A percentile compares a stretch with the other conserved stretches of the same genome.
Evolutionary conservation across 257 asterid species (phyloP).

Genomic region (Phtheirospermum japonicum): DNA sequence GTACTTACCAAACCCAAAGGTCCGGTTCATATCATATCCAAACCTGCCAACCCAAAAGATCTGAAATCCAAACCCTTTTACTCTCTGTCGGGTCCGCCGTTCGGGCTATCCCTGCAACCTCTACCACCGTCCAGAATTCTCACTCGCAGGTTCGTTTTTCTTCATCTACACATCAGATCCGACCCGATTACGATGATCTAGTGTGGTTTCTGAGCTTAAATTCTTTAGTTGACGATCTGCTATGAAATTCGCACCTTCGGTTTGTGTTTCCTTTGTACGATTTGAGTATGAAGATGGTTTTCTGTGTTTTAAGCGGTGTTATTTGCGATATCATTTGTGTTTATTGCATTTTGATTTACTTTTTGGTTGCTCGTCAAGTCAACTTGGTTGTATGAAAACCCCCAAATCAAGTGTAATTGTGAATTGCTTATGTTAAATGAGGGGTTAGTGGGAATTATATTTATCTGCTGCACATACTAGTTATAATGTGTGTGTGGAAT

Average conservation of each 20-base stretch:
- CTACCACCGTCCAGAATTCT: slow-evolving; percentile 25
- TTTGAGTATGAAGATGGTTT: slow-evolving; percentile 20
- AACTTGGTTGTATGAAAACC: no score
- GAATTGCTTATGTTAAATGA: slow-evolving; percentile 4
- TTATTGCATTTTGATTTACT: slow-evolving; percentile 6
- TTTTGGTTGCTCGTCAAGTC: no score
- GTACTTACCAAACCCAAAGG: slow-evolving; percentile 28
- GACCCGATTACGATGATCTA: slow-evolving; percentile 36
- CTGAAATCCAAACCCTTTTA: slow-evolving; percentile 46
- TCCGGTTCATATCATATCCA: slow-evolving; percentile 36
- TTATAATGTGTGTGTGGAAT: slow-evolving; percentile 1
- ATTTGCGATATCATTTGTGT: background rate
- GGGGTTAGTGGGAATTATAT: background rate
- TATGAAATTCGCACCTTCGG: background rate
- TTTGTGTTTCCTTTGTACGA: background rate
- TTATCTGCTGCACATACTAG: slow-evolving; percentile 11
- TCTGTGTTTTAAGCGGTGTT: slow-evolving; percentile 13
- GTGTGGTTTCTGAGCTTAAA: slow-evolving; percentile 9
- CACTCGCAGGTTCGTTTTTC: slow-evolving; percentile 35
- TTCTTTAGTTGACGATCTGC: slow-evolving; percentile 13
- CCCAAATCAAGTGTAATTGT: slow-evolving; percentile 4
- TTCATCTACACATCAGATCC: slow-evolving; percentile 31
- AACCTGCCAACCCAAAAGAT: slow-evolving; percentile 31
- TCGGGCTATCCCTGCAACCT: slow-evolving; percentile 41
- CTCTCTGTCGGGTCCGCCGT: slow-evolving; percentile 59